Evolutionary conservation across 345 rosid genomes (phyloP), one percentile per base, ranked within the genome.

Genomic region (Euclidium syriacum): DNA sequence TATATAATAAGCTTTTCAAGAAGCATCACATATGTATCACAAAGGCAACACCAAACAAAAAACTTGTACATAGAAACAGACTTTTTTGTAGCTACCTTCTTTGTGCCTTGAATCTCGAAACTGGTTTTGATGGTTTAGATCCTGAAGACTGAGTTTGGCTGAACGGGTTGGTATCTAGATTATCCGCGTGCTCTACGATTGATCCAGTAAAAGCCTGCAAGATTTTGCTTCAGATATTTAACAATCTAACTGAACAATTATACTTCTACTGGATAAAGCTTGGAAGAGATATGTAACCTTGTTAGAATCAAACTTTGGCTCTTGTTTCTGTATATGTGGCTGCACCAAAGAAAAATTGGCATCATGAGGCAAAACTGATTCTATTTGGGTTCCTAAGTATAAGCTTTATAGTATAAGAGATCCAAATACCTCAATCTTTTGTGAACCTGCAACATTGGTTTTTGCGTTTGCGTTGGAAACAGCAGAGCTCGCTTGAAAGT

Each of bases 101-200:
- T 61, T 73, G 85, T 80, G 81, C 73, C 79, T 78, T 89, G 78
- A 89, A 92, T 78, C 91, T 84, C 54, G 98, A 92, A 56, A 85
- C 68, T 5, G 85, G 95, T 73, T 75, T 87, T 10, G 91, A 76
- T 52, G 91, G 81, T 59, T 83, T 82, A 25, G 82, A 67, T 61
- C 34, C 56, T 30, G 80, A 65, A 51, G 68, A 54, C 94, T 85
- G 80, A 73, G 60, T 46, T 52, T 64, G 59, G 52, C 62, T 72
- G 4, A 2, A 59, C 33, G 67, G 52, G 47, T 36, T 57, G 63
- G 74, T 60, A 30, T 61, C 76, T 58, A 75, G 33, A 63, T 56
- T 68, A n/a, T 61, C 44, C 11, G 77, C 3, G 25, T 48, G 96
- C 74, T 88, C 98, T 53, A 91, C 73, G 15, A 88, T 76, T 3